phyloP scores from a whole-genome alignment of 164 flowering plant genomes.

The Tetracentron sinense region DNA sequence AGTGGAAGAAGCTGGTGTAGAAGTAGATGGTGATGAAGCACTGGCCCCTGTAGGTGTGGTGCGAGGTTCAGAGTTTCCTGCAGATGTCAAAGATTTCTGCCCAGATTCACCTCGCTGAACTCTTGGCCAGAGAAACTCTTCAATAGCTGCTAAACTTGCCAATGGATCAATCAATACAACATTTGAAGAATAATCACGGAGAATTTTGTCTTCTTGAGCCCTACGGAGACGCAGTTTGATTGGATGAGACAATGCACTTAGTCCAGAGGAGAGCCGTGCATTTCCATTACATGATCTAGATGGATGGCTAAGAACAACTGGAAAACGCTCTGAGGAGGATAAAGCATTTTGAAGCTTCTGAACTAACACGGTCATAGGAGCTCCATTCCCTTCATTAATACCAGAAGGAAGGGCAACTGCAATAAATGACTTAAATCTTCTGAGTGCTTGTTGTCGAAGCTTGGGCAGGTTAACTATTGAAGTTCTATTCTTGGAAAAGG shows the following conservation, averaged over 20 bases:
- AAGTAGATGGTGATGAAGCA: conserved; percentile 61
- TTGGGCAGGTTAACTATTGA: conserved; percentile 61
- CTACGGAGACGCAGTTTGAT: conserved; percentile 92
- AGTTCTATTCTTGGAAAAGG: conserved; percentile 69
- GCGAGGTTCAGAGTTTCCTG: conserved; percentile 62
- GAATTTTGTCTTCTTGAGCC: conserved; percentile 78
- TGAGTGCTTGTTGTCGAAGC: conserved; percentile 76
- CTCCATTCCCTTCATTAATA: conserved; percentile 33
- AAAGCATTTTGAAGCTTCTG: conserved; percentile 95
- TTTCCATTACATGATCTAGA: conserved; percentile 72
- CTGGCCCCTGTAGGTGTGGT: conserved; percentile 57
- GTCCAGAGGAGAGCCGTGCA: conserved; percentile 81
- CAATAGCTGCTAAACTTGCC: conserved; percentile 91
- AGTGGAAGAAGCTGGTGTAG: conserved; percentile 59
- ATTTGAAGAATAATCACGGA: conserved; percentile 93
- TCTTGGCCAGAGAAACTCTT: too few species aligned
- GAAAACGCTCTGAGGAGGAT: conserved; percentile 91
- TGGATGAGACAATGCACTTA: conserved; percentile 88
- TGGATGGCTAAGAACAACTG: conserved; percentile 84
- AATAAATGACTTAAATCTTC: conserved; percentile 73
- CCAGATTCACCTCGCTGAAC: conserved; percentile 78
- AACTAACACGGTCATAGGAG: conserved; percentile 75
- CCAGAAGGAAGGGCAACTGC: conserved; percentile 62
- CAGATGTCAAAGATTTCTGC: conserved; percentile 58
- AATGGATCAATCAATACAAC: too few species aligned